phyloP scores from a whole-genome alignment of 345 rosid species.

The Heritiera littoralis region DNA sequence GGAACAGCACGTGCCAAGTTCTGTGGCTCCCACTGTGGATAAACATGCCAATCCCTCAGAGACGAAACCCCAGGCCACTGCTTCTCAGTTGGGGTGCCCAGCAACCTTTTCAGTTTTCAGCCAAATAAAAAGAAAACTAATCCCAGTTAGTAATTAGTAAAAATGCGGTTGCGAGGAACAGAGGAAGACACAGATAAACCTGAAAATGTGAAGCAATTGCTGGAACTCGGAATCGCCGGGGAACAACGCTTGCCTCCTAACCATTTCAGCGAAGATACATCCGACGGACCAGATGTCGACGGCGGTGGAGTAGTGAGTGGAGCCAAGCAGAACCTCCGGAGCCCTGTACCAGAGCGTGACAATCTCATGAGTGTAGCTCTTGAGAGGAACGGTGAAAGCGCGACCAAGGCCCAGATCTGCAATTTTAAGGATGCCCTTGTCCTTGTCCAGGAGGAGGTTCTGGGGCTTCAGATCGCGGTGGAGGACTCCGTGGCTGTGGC shows the following conservation, averaged over 20 bases:
- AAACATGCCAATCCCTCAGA: conserved; percentile 90
- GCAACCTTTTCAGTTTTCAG: conserved; percentile 43
- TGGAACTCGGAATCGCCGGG: conserved; percentile 92
- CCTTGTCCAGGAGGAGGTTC: conserved; percentile 78
- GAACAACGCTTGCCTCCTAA: conserved; percentile 77
- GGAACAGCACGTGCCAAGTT: conserved; percentile 70
- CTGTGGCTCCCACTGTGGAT: conserved; percentile 86
- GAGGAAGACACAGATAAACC: conserved; percentile 33
- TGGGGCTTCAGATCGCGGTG: conserved; percentile 87
- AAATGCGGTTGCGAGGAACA: neutral
- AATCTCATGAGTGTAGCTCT: conserved; percentile 64
- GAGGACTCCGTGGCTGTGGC: conserved; percentile 88
- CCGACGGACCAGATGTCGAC: conserved; percentile 43
- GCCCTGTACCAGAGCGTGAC: conserved; percentile 96
- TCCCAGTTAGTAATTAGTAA: neutral
- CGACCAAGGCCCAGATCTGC: conserved; percentile 87
- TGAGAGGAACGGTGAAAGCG: conserved; percentile 85
- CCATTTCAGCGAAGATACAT: conserved; percentile 81
- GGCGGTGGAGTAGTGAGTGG: too few species aligned
- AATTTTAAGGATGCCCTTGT: conserved; percentile 71
- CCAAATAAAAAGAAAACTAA: too few species aligned
- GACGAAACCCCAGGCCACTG: conserved; percentile 80
- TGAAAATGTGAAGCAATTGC: conserved; percentile 89
- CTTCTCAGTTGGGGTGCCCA: conserved; percentile 81
- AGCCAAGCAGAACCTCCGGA: conserved; percentile 66